Evolutionary conservation across 139 green algal species (phyloP).

Genomic region (Microglena sp.): DNA sequence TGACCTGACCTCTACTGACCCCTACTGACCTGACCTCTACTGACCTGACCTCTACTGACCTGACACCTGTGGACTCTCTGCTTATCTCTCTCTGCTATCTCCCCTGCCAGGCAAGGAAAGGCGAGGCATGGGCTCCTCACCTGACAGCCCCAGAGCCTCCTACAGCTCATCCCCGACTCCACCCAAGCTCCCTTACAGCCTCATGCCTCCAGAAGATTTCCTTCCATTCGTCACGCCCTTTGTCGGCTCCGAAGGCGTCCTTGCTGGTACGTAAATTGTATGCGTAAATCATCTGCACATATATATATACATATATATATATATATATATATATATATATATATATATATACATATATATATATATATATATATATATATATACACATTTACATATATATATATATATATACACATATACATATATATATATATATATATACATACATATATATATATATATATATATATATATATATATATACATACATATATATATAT

Average conservation of each 20-base stretch:
- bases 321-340: not conserved
- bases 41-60: too few species aligned
- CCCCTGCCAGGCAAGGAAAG: conserved; percentile 14
- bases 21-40: too few species aligned
- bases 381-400: too few species aligned
- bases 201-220: conserved; percentile 70
- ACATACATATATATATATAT: too few species aligned
- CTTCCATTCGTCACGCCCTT: conserved; percentile 83
- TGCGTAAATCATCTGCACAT: too few species aligned
- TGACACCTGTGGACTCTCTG: too few species aligned
- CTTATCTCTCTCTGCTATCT: conserved; percentile 2
- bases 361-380: too few species aligned
- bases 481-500: too few species aligned
- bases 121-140: conserved; percentile 5
- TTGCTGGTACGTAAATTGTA: conserved; percentile 20
- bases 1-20: too few species aligned
- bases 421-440: too few species aligned
- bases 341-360: not conserved
- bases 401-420: too few species aligned
- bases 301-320: not conserved
- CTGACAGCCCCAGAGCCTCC: conserved; percentile 4
- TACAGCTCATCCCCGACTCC: conserved; percentile 4
- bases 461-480: too few species aligned
- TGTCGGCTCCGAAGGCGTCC: conserved; percentile 23
- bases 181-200: conserved; percentile 15